phyloP scores from a whole-genome alignment of 2,329 filamentous ascomycete genomes.

The Pseudogymnoascus sp. region DNA sequence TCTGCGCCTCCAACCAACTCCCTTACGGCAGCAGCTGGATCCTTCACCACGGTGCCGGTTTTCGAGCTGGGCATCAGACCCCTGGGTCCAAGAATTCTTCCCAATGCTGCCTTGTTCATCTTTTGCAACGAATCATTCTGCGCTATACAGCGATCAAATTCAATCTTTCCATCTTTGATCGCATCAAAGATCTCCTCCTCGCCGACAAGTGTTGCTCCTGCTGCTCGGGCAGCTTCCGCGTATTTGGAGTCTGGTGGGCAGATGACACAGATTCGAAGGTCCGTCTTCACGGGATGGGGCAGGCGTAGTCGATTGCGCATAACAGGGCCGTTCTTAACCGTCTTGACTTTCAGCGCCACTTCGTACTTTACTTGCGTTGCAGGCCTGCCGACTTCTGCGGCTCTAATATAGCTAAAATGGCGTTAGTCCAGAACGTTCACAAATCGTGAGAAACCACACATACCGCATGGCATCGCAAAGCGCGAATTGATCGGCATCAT shows the following conservation, averaged over 20 bases:
- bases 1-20: constrained; percentile 78
- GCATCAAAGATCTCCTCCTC: constrained; percentile 79
- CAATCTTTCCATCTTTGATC: constrained; percentile 64
- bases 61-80: constrained; percentile 90
- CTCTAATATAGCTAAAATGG: constrained; percentile 69
- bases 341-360: constrained; percentile 72
- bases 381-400: constrained; percentile 79
- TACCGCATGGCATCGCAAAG: constrained; percentile 91
- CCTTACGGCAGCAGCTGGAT: constrained; percentile 66
- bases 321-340: constrained; percentile 76
- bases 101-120: constrained; percentile 73
- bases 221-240: constrained; percentile 64
- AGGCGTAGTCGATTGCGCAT: constrained; percentile 82
- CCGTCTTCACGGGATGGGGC: constrained; percentile 82
- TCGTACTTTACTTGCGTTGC: constrained; percentile 79
- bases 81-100: constrained; percentile 74
- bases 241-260: constrained; percentile 72
- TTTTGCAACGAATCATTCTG: constrained; percentile 71
- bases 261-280: constrained; percentile 83
- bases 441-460: constrained; percentile 24
- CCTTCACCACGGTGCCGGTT: constrained; percentile 78
- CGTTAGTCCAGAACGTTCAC: constrained; percentile 17
- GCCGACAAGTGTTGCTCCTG: constrained; percentile 76
- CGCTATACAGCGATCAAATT: constrained; percentile 86
- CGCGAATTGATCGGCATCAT: constrained; percentile 56